phyloP scores from a whole-genome alignment of 306 rosid species.

The Cicer cuneatum region DNA sequence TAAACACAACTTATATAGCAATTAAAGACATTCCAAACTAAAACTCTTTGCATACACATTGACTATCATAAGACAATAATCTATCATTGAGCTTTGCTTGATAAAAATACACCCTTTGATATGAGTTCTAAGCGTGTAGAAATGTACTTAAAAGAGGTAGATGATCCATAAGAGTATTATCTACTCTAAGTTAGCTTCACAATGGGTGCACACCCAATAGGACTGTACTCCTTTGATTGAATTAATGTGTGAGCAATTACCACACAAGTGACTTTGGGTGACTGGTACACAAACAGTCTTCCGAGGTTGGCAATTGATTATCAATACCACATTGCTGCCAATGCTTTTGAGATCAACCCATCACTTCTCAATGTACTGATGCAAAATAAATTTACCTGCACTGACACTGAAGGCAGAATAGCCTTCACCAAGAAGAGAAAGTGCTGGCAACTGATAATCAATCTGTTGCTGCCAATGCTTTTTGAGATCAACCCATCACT shows the following conservation, averaged over 20 bases:
- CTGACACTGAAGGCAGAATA: no score
- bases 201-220: not conserved
- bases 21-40: not conserved
- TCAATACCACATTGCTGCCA: not conserved
- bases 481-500: no score
- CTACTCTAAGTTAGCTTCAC: not conserved
- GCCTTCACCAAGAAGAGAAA: no score
- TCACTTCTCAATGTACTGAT: no score
- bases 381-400: no score
- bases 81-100: not conserved
- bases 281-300: not conserved
- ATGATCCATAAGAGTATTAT: not conserved
- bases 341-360: no score
- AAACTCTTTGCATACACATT: not conserved
- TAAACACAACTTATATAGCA: not conserved
- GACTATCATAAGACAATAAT: not conserved
- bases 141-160: not conserved
- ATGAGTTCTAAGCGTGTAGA: not conserved
- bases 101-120: not conserved
- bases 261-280: not conserved
- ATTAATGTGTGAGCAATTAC: not conserved
- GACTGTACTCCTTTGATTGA: not conserved
- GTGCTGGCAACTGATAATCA: no score
- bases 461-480: no score
- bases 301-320: not conserved